Percentiles rank a stretch among this genome's conserved stretches.
Conservation (phyloP, 768 basidiomycete species). For the Xanthoconium stramineum region DNA sequence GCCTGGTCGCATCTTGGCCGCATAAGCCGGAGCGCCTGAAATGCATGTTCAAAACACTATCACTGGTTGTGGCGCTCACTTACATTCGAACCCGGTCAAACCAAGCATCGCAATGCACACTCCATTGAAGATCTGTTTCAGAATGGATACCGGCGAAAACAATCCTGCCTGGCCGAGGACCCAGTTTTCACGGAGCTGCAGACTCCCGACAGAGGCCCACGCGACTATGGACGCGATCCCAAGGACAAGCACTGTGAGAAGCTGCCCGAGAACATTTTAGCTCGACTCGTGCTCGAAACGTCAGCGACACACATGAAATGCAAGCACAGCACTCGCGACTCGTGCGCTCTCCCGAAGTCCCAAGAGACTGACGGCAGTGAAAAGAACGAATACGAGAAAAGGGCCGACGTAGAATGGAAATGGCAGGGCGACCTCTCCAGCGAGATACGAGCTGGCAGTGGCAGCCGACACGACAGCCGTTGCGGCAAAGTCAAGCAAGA, state of each 20-base stretch:
- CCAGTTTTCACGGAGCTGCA: conserved; percentile 57
- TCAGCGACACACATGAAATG: conserved; percentile 49
- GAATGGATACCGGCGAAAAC: conserved; percentile 30
- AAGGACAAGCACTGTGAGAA: conserved; percentile 53
- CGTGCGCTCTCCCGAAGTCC: conserved; percentile 63
- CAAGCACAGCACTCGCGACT: conserved; percentile 54
- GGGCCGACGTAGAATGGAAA: conserved; percentile 54
- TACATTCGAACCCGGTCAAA: conserved; percentile 70
- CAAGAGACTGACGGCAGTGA: conserved; percentile 52
- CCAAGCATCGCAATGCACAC: conserved; percentile 71
- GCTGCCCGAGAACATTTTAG: conserved; percentile 30
- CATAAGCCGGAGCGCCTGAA: conserved; percentile 60
- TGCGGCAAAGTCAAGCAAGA: conserved; percentile 68
- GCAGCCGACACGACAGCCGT: conserved; percentile 73
- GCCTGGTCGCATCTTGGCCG: conserved; percentile 55
- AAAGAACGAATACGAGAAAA: conserved; percentile 50
- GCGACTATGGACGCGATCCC: conserved; percentile 47
- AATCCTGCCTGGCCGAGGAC: conserved; percentile 28
- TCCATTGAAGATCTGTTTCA: conserved; percentile 57
- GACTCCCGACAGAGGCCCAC: conserved; percentile 50
- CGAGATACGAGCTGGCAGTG: conserved; percentile 65
- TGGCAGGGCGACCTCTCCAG: conserved; percentile 57
- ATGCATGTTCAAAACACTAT: neutral
- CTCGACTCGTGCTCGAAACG: neutral
- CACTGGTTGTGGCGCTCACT: neutral